Base-by-base conservation (phyloP, 2,329 filamentous ascomycete genomes). In the Nannizziopsis barbatae region DNA sequence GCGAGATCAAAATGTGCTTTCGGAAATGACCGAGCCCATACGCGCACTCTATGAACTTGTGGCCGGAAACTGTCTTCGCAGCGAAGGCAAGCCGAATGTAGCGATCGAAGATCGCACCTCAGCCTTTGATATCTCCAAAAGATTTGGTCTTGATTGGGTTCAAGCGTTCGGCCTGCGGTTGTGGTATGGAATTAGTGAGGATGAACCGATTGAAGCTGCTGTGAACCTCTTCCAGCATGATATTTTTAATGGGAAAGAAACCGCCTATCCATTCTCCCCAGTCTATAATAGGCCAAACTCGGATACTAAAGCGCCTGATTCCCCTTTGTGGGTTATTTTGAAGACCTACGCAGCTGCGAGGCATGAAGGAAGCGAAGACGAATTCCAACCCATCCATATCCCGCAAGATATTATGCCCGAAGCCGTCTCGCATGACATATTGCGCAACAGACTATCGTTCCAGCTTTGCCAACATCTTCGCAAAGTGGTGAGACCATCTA, bases 81-180 rank as follows among this genome's bases (percentile, higher is more conserved):
- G 86, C 51, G 79, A 88, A 56, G 92, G 90, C 9, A 82, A 84
- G 60, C 60, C 63, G 1, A 83, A 80, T 55, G 81, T 77, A 5
- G 78, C 85, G 1, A 69, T 83, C 7, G 92, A 96, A 64, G 86
- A 96, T 65, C 81, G 84, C 39, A 76, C 83, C 35, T 76, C 81
- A 11, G 83, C 83, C 0, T 95, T 98, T 61, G 75, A 81, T 47
- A 85, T 98, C 55, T 85, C 87, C 1, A 77, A 84, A 58, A 81
- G 82, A 41, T 98, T 95, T 62, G 80, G 80, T 3, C 73, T 98
- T 32, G 85, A 93, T 62, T 98, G 92, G 92, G 82, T 86, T 63
- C 89, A 94, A 61, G 83, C 89, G 0, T 95, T 98, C 64, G 90
- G 86, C 9, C 74, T 98, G 43, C 81, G 89, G 38, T 73, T 98